A percentile compares a stretch with the other conserved stretches of the same genome.
Evolutionary conservation across 1,284 basidiomycete species (phyloP).

Genomic region (Ustilago vetiveriae): DNA sequence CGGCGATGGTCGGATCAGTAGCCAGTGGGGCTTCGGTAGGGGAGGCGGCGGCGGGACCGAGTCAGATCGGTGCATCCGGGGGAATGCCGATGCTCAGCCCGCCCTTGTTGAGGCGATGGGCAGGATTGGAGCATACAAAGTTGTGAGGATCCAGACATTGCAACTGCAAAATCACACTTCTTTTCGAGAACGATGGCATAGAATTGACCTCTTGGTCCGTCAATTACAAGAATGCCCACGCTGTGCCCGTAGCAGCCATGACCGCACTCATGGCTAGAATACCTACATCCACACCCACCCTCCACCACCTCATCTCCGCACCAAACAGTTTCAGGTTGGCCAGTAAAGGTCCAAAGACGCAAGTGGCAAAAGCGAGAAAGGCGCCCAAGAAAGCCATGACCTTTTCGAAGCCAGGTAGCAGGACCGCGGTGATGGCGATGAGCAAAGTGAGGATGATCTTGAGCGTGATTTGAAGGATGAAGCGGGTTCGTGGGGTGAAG

Average conservation of each 20-base stretch:
- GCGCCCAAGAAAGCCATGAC: slow-evolving; percentile 89
- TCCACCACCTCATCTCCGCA: slow-evolving; percentile 29
- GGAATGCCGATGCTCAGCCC: slow-evolving; percentile 26
- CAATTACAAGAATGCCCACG: slow-evolving; percentile 51
- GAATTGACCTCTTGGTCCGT: too few species aligned
- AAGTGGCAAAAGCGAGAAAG: slow-evolving; percentile 80
- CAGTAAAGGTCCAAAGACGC: slow-evolving; percentile 62
- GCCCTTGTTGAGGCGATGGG: slow-evolving; percentile 37
- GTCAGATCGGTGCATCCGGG: neutral
- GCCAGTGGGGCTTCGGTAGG: too few species aligned
- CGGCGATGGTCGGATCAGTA: too few species aligned
- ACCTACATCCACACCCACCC: slow-evolving; percentile 39
- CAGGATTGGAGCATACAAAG: slow-evolving; percentile 43
- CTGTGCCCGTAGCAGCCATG: slow-evolving; percentile 55
- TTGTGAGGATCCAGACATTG: slow-evolving; percentile 11
- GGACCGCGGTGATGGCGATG: slow-evolving; percentile 56
- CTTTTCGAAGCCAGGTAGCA: slow-evolving; percentile 84
- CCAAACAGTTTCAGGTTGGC: slow-evolving; percentile 56
- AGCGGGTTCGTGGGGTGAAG: slow-evolving; percentile 19
- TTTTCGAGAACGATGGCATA: too few species aligned
- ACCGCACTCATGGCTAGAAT: slow-evolving; percentile 52
- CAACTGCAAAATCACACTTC: too few species aligned
- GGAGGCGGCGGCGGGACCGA: neutral
- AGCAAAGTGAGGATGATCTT: slow-evolving; percentile 46
- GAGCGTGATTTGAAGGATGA: slow-evolving; percentile 21